phyloP scores from a whole-genome alignment of 176 grass and related monocot species.

The Areca catechu region DNA sequence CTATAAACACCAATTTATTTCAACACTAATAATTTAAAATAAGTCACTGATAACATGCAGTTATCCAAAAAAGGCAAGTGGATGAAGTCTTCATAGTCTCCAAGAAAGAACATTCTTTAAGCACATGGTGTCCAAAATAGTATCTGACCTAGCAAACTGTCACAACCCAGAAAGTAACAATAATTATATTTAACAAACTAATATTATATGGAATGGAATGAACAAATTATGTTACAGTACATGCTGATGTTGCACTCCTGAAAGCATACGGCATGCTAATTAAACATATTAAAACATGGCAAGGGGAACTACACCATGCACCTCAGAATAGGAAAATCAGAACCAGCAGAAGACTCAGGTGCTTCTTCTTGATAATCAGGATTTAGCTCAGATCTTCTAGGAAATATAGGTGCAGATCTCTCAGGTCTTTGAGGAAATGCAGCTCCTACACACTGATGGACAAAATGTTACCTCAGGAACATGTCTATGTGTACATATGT shows the following conservation, averaged over 20 bases:
- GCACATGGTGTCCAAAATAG: too few species aligned
- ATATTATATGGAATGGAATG: too few species aligned
- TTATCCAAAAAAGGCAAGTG: too few species aligned
- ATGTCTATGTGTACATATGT: too few species aligned
- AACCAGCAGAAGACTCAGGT: constrained; percentile 68
- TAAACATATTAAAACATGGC: background rate
- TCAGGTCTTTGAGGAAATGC: constrained; percentile 80
- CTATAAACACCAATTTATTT: too few species aligned
- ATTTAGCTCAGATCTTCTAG: constrained; percentile 51
- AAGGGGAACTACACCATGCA: constrained; percentile 22
- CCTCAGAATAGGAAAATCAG: constrained; percentile 79
- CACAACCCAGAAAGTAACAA: too few species aligned
- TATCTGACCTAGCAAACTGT: too few species aligned
- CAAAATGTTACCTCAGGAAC: background rate
- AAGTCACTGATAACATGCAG: too few species aligned
- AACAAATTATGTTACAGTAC: background rate
- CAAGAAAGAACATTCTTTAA: too few species aligned
- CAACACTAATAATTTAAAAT: too few species aligned
- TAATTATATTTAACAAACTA: too few species aligned
- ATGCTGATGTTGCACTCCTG: background rate
- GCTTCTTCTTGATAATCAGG: constrained; percentile 80
- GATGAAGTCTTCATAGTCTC: too few species aligned
- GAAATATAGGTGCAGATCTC: constrained; percentile 67
- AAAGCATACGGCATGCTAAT: background rate
- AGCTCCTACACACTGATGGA: constrained; percentile 64